Evolutionary conservation across 176 grass and related monocot genomes (phyloP).

Genomic region (Phoenix roebelenii): DNA sequence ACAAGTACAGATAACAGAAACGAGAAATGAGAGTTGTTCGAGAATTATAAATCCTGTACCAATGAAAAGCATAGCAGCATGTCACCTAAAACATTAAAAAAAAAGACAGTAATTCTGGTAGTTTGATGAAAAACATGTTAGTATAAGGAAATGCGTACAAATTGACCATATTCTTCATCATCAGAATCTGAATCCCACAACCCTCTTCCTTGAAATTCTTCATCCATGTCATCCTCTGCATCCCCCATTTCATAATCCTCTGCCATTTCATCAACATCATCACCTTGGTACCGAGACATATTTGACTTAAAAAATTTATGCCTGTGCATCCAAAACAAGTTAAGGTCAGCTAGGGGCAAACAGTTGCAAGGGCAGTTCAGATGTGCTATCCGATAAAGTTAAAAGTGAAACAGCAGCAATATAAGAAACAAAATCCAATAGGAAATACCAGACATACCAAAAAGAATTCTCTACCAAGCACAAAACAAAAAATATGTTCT

Average conservation of each 20-base stretch:
- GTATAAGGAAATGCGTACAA: constrained; percentile 27
- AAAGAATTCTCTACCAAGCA: too few relatives aligned
- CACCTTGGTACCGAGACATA: constrained; percentile 41
- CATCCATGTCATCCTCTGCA: constrained; percentile 33
- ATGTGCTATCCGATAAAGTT: not conserved
- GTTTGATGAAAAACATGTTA: too few relatives aligned
- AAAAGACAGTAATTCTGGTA: too few relatives aligned
- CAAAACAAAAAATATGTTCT: too few relatives aligned
- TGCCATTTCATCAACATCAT: constrained; percentile 38
- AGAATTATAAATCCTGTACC: too few relatives aligned
- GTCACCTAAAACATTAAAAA: too few relatives aligned
- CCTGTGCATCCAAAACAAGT: constrained; percentile 6
- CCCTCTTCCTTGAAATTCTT: constrained; percentile 22
- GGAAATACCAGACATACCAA: too few relatives aligned
- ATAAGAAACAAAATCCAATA: too few relatives aligned
- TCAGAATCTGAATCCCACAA: constrained; percentile 47
- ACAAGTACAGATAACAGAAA: too few relatives aligned
- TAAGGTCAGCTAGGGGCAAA: not conserved
- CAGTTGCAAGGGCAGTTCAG: not conserved
- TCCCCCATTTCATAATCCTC: constrained; percentile 38
- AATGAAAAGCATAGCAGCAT: too few relatives aligned
- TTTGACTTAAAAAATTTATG: constrained; percentile 5
- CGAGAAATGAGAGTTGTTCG: too few relatives aligned
- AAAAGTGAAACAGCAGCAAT: too few relatives aligned
- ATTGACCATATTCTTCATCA: constrained; percentile 47